phyloP scores from a whole-genome alignment of 306 rosid genomes.

The Erythrophleum fordii region DNA sequence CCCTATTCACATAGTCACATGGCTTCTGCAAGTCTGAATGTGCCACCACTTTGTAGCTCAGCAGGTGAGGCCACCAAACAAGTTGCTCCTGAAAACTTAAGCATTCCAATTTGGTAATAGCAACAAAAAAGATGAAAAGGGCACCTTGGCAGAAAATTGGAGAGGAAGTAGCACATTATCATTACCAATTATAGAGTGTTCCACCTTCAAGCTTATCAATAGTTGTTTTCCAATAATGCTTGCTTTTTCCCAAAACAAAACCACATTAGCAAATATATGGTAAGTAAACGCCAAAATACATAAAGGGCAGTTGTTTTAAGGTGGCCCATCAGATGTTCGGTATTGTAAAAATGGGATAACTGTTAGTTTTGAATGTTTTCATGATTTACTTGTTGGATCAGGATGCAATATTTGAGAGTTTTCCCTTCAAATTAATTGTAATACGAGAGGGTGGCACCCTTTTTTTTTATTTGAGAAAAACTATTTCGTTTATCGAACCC shows the following conservation, averaged over 20 bases:
- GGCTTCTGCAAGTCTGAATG: conserved; percentile 73
- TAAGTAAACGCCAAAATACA: neutral
- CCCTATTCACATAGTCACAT: conserved; percentile 63
- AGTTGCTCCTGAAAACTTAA: conserved; percentile 52
- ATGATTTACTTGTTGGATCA: neutral
- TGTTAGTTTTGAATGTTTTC: neutral
- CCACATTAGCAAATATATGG: neutral
- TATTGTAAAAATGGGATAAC: neutral
- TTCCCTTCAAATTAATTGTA: too few species aligned
- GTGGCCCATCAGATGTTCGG: neutral
- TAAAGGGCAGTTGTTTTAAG: neutral
- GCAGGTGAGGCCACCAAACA: conserved; percentile 74
- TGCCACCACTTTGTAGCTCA: conserved; percentile 73
- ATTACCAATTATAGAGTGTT: conserved; percentile 68
- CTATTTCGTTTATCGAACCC: neutral
- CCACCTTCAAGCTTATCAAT: conserved; percentile 72
- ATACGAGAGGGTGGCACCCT: too few species aligned
- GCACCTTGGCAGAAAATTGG: neutral
- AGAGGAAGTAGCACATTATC: conserved; percentile 43
- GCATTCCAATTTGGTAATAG: neutral
- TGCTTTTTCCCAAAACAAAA: conserved; percentile 21
- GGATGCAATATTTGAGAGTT: too few species aligned
- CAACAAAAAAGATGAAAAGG: neutral
- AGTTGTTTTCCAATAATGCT: conserved; percentile 74
- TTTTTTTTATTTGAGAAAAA: neutral